These are phyloP conservation scores for Erodium texanum DNA, from an alignment of 441 rosid species.

Conservation along the genomic window DNA sequence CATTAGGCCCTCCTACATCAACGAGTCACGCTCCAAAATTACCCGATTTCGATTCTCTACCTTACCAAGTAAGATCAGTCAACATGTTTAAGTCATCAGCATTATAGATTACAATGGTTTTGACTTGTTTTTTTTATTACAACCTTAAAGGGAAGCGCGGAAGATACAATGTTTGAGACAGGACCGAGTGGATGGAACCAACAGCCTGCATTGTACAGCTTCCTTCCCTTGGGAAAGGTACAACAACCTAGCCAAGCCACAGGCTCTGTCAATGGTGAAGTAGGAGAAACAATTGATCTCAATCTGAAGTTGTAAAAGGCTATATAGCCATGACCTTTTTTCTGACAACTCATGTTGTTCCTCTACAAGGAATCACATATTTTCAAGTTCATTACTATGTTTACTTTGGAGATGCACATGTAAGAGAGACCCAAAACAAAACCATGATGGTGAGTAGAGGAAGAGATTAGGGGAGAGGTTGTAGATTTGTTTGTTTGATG, in stretches of 20 bases:
- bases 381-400: no score
- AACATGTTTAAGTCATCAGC: no score
- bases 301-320: slow-evolving; percentile 31
- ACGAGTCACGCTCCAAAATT: slow-evolving; percentile 19
- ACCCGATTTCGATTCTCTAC: slow-evolving; percentile 25
- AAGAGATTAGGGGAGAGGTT: not conserved
- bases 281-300: slow-evolving; percentile 41
- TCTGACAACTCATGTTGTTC: no score
- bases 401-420: not conserved
- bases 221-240: slow-evolving; percentile 29
- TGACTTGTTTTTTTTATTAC: not conserved
- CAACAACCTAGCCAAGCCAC: slow-evolving; percentile 19
- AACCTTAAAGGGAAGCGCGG: no score
- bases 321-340: not conserved
- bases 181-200: slow-evolving; percentile 15
- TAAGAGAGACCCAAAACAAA: slow-evolving; percentile 8
- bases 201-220: slow-evolving; percentile 28
- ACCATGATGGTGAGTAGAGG: not conserved
- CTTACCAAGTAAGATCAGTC: slow-evolving; percentile 30
- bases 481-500: slow-evolving; percentile 10
- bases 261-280: slow-evolving; percentile 20
- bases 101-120: not conserved
- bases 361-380: no score
- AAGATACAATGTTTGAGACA: slow-evolving; percentile 10
- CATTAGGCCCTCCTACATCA: slow-evolving; percentile 22